Evolutionary conservation across 495 filamentous ascomycete genomes (phyloP), one percentile per base, ranked within the genome.

Genomic region (Astrothelium macrocarpum): DNA sequence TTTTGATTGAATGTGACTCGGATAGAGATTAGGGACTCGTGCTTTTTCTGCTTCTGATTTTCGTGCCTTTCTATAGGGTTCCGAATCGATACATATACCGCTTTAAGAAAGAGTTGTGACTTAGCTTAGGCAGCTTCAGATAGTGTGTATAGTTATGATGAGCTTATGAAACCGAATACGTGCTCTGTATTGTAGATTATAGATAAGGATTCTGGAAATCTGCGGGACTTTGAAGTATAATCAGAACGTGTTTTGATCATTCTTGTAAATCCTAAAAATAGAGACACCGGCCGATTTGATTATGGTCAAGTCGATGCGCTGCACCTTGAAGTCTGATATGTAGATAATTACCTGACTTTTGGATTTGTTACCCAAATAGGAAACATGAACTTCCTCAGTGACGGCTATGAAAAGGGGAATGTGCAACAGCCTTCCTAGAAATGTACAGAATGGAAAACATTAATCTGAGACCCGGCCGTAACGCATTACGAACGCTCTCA

Each of bases 61-160:
- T 5, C 10, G 1, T 18, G 1, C 5, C 5, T 49, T 49, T 14
- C 2, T 28, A 20, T 56, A 39, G 34, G 34, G 34, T 56, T 26
- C 16, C 20, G 5, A 20, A 25, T 16, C 26, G 25, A 14, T 56
- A 5, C n/a, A n/a, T n/a, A n/a, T n/a, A 56, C 23, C 23, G 49
- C 49, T 28, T 26, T 4, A 25, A 56, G 49, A 16, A 10, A 29
- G 43, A 14, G 36, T 18, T 56, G 7, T 10, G 49, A 9, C 25
- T 26, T 56, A 16, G 7, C 5, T 3, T 12, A 16, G 2, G 49
- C 9, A 56, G 20, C 49, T 26, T 29, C 23, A 20, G 49, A 56
- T 29, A 56, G 49, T 56, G 49, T 56, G 29, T 56, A 56, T 39
- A 28, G 9, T 56, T 56, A 56, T 56, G 49, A 56, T 56, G 34